Conservation (phyloP, 164 flowering plant genomes). For the Tetrastigma voinierianum region DNA sequence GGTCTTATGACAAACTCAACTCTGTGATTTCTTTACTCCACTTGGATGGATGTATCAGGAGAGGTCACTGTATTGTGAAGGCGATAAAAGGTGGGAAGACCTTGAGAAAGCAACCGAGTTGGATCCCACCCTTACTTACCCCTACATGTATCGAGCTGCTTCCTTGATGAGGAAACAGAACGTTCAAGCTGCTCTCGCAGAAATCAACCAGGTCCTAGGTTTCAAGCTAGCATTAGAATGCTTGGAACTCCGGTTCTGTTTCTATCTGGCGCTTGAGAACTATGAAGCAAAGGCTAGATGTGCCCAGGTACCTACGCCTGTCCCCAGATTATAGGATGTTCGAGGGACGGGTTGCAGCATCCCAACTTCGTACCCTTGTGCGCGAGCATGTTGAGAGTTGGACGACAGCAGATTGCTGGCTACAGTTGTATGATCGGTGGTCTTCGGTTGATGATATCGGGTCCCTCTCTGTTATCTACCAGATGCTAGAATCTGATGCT, state of each 20-base stretch:
- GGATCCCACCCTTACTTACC: constrained; percentile 91
- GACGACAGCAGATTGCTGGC: constrained; percentile 98
- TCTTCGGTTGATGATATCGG: constrained; percentile 99
- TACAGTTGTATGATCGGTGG: constrained; percentile 92
- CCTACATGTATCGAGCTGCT: constrained; percentile 93
- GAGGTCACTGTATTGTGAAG: constrained; percentile 81
- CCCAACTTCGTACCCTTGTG: constrained; percentile 78
- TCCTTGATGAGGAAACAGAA: constrained; percentile 77
- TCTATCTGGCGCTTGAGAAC: constrained; percentile 81
- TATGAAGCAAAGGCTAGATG: constrained; percentile 66
- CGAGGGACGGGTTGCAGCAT: constrained; percentile 86
- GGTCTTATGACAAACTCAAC: constrained; percentile 69
- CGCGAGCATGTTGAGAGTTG: constrained; percentile 89
- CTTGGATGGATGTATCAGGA: constrained; percentile 99
- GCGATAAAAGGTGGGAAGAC: constrained; percentile 65
- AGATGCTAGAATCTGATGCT: constrained; percentile 97
- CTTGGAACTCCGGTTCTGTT: constrained; percentile 88
- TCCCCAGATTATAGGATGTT: constrained; percentile 83
- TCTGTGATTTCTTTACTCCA: constrained; percentile 63
- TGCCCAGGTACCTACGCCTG: constrained; percentile 87
- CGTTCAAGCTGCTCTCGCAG: constrained; percentile 73
- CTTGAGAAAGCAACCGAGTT: constrained; percentile 84
- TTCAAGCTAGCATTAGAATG: constrained; percentile 91
- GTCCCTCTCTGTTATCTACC: constrained; percentile 93
- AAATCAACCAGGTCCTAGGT: constrained; percentile 80